phyloP scores from a whole-genome alignment of 2,329 filamentous ascomycete species.

The Cladosporium colombiae region DNA sequence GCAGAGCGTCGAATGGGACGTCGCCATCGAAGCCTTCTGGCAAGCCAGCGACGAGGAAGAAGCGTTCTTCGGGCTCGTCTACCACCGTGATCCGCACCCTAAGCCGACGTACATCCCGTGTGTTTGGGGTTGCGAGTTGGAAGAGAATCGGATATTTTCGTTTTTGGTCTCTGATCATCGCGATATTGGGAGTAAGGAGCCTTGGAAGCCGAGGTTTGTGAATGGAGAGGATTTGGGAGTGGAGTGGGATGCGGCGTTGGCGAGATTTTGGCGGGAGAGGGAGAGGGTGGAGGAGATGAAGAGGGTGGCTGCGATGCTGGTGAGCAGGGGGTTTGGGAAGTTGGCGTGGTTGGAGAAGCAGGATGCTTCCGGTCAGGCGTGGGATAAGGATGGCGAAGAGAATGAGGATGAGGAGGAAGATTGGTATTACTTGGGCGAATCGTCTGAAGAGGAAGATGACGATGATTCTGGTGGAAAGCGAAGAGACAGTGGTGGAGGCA shows the following conservation, averaged over 20 bases:
- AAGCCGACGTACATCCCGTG: not conserved
- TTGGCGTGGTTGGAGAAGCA: not conserved
- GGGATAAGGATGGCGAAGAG: not conserved
- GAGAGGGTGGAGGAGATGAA: not conserved
- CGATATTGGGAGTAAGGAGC: not conserved
- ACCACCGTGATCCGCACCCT: not conserved
- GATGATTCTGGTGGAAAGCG: not conserved
- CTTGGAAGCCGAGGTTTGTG: not conserved
- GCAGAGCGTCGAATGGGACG: not conserved
- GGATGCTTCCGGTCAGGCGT: not conserved
- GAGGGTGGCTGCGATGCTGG: not conserved
- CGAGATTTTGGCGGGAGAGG: conserved; percentile 4
- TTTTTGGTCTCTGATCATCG: not conserved
- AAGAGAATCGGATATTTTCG: not conserved
- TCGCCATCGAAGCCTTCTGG: conserved; percentile 2
- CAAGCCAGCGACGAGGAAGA: not conserved
- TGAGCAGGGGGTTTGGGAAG: not conserved
- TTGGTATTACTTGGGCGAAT: not conserved
- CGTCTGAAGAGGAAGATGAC: not conserved
- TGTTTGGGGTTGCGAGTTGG: not conserved
- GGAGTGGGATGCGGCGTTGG: conserved; percentile 11
- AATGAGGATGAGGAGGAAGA: not conserved
- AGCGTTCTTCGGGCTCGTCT: not conserved
- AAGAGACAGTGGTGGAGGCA: conserved; percentile 6
- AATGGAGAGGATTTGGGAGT: not conserved